Percentiles rank a stretch among this genome's conserved stretches.
phyloP scores from a whole-genome alignment of 192 early-diverging fungal genomes.

The Backusella liffmaniae region DNA sequence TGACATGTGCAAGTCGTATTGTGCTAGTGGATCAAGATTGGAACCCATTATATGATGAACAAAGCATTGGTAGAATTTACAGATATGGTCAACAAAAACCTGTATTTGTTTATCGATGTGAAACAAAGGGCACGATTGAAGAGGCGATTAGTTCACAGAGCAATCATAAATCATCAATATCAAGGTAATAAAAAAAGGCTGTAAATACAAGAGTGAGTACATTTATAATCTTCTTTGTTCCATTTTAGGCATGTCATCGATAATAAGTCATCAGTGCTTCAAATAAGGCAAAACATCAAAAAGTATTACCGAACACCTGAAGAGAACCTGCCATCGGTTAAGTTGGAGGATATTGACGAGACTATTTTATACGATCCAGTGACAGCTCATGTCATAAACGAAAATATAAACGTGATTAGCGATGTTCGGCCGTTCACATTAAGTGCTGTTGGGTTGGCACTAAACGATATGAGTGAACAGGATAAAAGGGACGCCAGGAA shows the following conservation, averaged over 20 bases:
- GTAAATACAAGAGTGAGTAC: background rate
- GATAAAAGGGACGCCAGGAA: background rate
- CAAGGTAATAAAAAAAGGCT: constrained; percentile 35
- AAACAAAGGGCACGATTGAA: constrained; percentile 61
- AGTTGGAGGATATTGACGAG: background rate
- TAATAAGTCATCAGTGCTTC: background rate
- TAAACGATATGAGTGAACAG: background rate
- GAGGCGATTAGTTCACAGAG: constrained; percentile 62
- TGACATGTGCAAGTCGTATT: constrained; percentile 70
- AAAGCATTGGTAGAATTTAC: constrained; percentile 68
- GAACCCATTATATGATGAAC: constrained; percentile 78
- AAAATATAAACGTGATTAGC: background rate
- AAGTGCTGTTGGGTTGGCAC: background rate
- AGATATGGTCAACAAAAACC: constrained; percentile 69
- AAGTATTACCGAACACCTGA: background rate
- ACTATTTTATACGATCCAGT: background rate
- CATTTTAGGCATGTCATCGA: background rate
- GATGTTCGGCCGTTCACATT: background rate
- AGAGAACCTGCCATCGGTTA: background rate
- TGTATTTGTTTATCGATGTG: constrained; percentile 68
- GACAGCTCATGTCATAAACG: background rate
- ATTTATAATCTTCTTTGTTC: background rate
- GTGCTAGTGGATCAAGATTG: constrained; percentile 75
- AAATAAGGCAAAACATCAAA: background rate
- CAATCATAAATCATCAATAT: constrained; percentile 69